A percentile compares a stretch with the other conserved stretches of the same genome.
Evolutionary conservation across 208 protist genomes (phyloP).

Genomic region (Crithidia thermophila): DNA sequence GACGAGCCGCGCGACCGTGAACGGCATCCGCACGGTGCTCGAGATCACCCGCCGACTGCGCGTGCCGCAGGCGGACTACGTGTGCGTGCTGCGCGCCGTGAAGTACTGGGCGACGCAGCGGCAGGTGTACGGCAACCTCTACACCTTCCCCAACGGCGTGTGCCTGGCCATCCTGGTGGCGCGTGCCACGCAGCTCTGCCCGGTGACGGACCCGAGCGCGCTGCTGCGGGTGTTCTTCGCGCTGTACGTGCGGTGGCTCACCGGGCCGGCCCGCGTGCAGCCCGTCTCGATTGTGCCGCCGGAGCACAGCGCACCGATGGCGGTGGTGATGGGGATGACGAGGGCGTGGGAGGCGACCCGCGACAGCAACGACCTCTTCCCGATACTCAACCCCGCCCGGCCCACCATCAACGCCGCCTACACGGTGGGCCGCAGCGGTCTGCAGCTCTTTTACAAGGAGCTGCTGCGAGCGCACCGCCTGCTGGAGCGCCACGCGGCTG

Average conservation of each 20-base stretch:
- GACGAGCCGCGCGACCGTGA: constrained; percentile 60
- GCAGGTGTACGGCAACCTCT: constrained; percentile 95
- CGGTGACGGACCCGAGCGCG: constrained; percentile 67
- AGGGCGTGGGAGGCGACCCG: constrained; percentile 51
- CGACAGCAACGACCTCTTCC: constrained; percentile 84
- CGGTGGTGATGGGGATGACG: constrained; percentile 64
- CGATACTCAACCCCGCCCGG: constrained; percentile 97
- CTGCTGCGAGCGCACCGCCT: constrained; percentile 51
- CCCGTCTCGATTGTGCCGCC: constrained; percentile 71
- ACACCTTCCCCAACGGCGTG: constrained; percentile 96
- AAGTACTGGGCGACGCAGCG: constrained; percentile 86
- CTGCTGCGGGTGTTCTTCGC: constrained; percentile 91
- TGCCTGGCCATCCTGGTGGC: constrained; percentile 96
- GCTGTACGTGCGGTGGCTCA: constrained; percentile 83
- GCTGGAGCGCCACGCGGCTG: constrained; percentile 7
- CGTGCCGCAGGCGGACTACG: constrained; percentile 50
- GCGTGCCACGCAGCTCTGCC: constrained; percentile 93
- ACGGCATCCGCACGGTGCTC: constrained; percentile 79
- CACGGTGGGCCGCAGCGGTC: constrained; percentile 75
- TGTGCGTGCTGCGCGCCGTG: constrained; percentile 64
- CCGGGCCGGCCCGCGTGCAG: constrained; percentile 28
- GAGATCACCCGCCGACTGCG: constrained; percentile 61
- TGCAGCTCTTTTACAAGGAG: constrained; percentile 69
- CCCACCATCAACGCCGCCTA: constrained; percentile 97
- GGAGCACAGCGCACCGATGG: constrained; percentile 13